These are phyloP conservation scores for Rhodotorula sp. DNA, from an alignment of 1,284 basidiomycete genomes.

Conservation along the genomic window DNA sequence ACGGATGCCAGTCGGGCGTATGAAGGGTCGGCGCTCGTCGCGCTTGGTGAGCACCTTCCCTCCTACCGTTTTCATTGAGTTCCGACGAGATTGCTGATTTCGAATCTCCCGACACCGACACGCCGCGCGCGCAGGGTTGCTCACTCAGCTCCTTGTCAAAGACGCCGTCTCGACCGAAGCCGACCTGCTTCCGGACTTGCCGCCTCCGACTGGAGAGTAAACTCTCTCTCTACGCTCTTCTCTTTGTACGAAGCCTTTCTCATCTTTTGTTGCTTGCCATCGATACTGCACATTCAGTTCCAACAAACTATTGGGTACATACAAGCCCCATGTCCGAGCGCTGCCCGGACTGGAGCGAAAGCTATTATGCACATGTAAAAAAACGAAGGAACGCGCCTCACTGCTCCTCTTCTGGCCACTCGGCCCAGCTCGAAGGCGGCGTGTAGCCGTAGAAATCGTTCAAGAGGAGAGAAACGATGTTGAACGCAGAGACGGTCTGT, in stretches of 20 bases:
- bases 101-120: too few species aligned
- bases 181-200: neutral
- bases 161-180: slow-evolving; percentile 15
- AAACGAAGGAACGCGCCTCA: too few species aligned
- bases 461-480: slow-evolving; percentile 38
- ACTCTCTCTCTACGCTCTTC: too few species aligned
- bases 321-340: neutral
- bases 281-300: too few species aligned
- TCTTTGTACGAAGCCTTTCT: neutral
- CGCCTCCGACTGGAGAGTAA: neutral
- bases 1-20: slow-evolving; percentile 22
- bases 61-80: too few species aligned
- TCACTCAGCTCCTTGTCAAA: slow-evolving; percentile 35
- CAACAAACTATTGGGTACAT: neutral
- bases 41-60: slow-evolving; percentile 37
- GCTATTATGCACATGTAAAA: too few species aligned
- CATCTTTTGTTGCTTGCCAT: slow-evolving; percentile 8
- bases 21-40: slow-evolving; percentile 36
- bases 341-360: too few species aligned
- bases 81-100: neutral
- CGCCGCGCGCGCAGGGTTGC: slow-evolving; percentile 24
- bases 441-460: slow-evolving; percentile 41
- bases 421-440: slow-evolving; percentile 40
- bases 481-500: slow-evolving; percentile 42
- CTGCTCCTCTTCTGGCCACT: slow-evolving; percentile 21